These are phyloP conservation scores for Gossypium lobatum DNA, from an alignment of 441 rosid species.

Conservation along the genomic window DNA sequence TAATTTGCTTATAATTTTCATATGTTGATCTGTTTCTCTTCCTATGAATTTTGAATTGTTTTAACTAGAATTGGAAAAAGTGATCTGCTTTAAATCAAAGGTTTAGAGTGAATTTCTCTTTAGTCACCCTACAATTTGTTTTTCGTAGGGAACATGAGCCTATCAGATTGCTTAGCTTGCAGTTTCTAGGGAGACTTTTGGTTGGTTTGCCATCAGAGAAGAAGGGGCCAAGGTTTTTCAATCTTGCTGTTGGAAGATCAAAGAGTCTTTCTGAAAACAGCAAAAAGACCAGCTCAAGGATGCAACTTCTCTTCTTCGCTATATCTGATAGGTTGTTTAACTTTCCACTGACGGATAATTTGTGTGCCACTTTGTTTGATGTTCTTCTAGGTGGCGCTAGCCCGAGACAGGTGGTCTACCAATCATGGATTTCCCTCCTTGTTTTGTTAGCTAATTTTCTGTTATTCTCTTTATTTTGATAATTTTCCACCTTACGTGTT, in stretches of 20 bases:
- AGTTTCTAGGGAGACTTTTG: conserved; percentile 88
- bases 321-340: conserved; percentile 78
- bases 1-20: conserved; percentile 4
- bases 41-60: background rate
- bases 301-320: conserved; percentile 65
- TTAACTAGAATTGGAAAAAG: background rate
- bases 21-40: background rate
- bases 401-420: conserved; percentile 82
- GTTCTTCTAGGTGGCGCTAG: conserved; percentile 99
- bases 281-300: conserved; percentile 53
- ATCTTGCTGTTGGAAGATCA: conserved; percentile 76
- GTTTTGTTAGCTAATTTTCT: conserved; percentile 13
- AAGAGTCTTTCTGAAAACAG: conserved; percentile 55
- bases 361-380: conserved; percentile 91
- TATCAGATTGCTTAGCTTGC: conserved; percentile 87
- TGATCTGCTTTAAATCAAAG: conserved; percentile 7
- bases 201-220: conserved; percentile 89
- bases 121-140: conserved; percentile 13
- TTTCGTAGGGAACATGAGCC: conserved; percentile 82
- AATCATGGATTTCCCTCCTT: conserved; percentile 13
- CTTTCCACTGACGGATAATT: conserved; percentile 80
- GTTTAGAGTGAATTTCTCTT: conserved; percentile 9
- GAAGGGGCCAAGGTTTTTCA: conserved; percentile 82
- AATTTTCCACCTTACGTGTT: background rate
- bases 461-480: conserved; percentile 1